Conservation (phyloP, 2,329 filamentous ascomycete genomes). For the Exserohilum turcica region DNA sequence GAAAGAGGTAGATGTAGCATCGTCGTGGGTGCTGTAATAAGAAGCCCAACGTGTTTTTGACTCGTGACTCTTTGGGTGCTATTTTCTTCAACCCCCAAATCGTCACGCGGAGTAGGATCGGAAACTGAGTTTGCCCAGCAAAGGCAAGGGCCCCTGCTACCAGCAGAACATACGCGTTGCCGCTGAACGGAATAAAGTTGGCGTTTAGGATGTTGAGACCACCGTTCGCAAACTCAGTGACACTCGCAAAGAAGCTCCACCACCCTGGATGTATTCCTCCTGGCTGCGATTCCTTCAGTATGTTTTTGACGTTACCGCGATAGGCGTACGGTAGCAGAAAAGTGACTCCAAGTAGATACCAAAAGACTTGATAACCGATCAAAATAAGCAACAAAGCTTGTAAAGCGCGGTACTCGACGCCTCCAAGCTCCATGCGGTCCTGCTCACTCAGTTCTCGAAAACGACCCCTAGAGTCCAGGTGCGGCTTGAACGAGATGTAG, state of each 20-base stretch:
- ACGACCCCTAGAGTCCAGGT: conserved; percentile 36
- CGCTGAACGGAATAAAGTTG: conserved; percentile 65
- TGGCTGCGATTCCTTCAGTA: conserved; percentile 47
- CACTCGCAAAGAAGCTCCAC: conserved; percentile 50
- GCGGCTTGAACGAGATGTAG: conserved; percentile 42
- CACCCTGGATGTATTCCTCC: conserved; percentile 39
- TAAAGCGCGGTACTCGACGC: conserved; percentile 59
- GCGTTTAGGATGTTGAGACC: conserved; percentile 62
- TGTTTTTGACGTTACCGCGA: conserved; percentile 47
- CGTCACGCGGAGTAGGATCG: conserved; percentile 61
- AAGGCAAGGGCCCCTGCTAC: conserved; percentile 57
- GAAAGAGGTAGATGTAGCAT: conserved; percentile 70
- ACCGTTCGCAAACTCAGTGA: conserved; percentile 60
- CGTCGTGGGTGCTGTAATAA: conserved; percentile 66
- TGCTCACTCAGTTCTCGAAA: conserved; percentile 47
- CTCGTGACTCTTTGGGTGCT: conserved; percentile 47
- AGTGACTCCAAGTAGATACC: conserved; percentile 52
- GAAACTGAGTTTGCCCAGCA: conserved; percentile 63
- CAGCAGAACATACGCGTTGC: conserved; percentile 52
- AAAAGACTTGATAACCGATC: conserved; percentile 48
- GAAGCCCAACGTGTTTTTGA: conserved; percentile 59
- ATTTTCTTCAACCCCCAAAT: conserved; percentile 62
- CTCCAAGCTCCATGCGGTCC: conserved; percentile 55
- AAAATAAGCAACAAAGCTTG: conserved; percentile 55
- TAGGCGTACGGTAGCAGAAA: conserved; percentile 55